Percentiles rank a stretch among this genome's conserved stretches.
These are phyloP conservation scores for Leucoagaricus sp. DNA, from an alignment of 1,284 basidiomycete species.

Conservation along the genomic window DNA sequence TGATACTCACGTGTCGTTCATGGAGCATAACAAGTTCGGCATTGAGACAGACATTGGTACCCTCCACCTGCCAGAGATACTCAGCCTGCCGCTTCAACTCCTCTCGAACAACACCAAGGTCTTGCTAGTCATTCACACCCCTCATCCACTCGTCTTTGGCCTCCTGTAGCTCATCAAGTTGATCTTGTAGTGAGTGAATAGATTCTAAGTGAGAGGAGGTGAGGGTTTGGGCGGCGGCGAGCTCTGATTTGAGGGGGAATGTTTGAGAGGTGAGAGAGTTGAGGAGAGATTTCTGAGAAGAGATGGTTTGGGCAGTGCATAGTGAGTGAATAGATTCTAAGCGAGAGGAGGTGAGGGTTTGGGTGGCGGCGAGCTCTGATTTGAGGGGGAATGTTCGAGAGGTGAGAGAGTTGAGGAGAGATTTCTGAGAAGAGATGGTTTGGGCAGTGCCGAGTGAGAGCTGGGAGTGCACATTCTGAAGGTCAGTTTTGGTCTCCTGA, in stretches of 20 bases:
- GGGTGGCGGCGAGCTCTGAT: constrained; percentile 42
- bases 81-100: constrained; percentile 65
- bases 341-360: constrained; percentile 44
- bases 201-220: no score
- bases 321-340: constrained; percentile 38
- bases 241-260: no score
- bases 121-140: constrained; percentile 43
- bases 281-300: no score
- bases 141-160: constrained; percentile 21
- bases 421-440: constrained; percentile 46
- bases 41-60: constrained; percentile 58
- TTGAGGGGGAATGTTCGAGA: constrained; percentile 46
- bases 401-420: constrained; percentile 48
- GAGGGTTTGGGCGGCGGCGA: no score
- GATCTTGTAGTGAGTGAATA: constrained; percentile 47
- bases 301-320: no score
- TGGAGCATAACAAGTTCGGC: constrained; percentile 55
- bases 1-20: constrained; percentile 58
- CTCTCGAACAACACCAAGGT: constrained; percentile 56
- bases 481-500: constrained; percentile 55
- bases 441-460: constrained; percentile 48
- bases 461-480: constrained; percentile 50
- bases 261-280: no score
- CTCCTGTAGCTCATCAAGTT: constrained; percentile 44
- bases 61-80: constrained; percentile 65